A percentile compares a stretch with the other conserved stretches of the same genome.
phyloP scores from a whole-genome alignment of 2,329 filamentous ascomycete species.

The Fusarium odoratissimum region DNA sequence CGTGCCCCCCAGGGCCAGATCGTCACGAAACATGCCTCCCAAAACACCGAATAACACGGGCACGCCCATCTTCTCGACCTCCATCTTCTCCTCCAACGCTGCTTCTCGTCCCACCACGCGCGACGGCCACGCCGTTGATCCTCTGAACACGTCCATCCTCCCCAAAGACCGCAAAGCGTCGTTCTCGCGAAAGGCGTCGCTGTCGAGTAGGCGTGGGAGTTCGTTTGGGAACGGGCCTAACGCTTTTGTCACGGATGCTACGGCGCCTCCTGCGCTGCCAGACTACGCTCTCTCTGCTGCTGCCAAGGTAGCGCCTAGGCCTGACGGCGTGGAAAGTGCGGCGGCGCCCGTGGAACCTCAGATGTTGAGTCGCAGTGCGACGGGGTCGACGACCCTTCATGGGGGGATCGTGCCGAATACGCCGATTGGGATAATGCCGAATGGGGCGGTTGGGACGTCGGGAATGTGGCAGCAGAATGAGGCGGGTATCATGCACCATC shows the following conservation, averaged over 20 bases:
- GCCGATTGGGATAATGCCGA: slow-evolving; percentile 21
- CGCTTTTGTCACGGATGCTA: slow-evolving; percentile 57
- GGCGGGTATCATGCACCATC: slow-evolving; percentile 63
- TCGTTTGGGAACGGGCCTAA: slow-evolving; percentile 53
- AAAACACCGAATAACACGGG: slow-evolving; percentile 44
- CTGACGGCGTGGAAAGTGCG: slow-evolving; percentile 32
- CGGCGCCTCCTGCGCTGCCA: slow-evolving; percentile 64
- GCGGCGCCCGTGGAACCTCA: slow-evolving; percentile 52
- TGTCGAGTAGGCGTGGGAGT: slow-evolving; percentile 58
- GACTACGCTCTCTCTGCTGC: slow-evolving; percentile 64
- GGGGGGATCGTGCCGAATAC: slow-evolving; percentile 26
- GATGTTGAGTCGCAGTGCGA: slow-evolving; percentile 58
- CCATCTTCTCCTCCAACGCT: slow-evolving; percentile 50
- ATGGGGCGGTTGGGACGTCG: slow-evolving; percentile 36
- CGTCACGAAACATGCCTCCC: slow-evolving; percentile 35
- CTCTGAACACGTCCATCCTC: slow-evolving; percentile 43
- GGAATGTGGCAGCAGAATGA: slow-evolving; percentile 57
- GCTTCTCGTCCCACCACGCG: slow-evolving; percentile 52
- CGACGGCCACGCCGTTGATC: slow-evolving; percentile 50
- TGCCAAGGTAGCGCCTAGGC: slow-evolving; percentile 54
- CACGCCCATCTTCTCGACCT: slow-evolving; percentile 52
- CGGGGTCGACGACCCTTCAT: slow-evolving; percentile 49
- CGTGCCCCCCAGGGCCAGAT: not conserved
- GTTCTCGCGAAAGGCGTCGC: slow-evolving; percentile 65
- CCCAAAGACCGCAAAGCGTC: slow-evolving; percentile 64